Base-by-base conservation (phyloP, 768 basidiomycete species). In the Suillus decipiens region DNA sequence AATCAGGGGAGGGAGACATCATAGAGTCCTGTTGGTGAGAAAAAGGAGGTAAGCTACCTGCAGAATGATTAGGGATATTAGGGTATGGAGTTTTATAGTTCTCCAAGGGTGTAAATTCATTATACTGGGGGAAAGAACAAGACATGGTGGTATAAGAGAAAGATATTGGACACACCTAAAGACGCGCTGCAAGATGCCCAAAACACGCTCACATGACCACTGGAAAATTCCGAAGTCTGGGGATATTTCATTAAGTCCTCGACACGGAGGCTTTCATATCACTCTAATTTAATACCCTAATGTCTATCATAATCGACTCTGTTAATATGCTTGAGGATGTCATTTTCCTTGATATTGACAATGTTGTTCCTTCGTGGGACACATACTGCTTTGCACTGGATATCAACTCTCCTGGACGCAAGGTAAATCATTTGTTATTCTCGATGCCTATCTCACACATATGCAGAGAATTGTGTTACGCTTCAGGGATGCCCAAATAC, bases 81-180 rank as follows among this genome's bases (percentile, higher is more conserved):
- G n/a, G n/a, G 45, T 22, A 48, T 24, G 22, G 22, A 4, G 47
- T 48, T 48, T 24, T 2, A 33, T 61, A 66, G 61, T 61, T 66
- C 57, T 69, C 62, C 62, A 60, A 43, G 9, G 24, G 47, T 48
- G 47, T 48, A 48, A 48, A 48, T 24, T 28, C 10, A 48, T 48
- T 48, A 48, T 48, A 48, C 47, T 48, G 47, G 47, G 47, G 47
- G 2, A 48, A 48, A 48, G 47, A 48, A 28, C 28, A 48, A 48
- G 47, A 48, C 47, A 48, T 48, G 47, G 47, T 48, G 47, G 47
- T 48, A 48, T 48, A 48, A 48, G 47, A 48, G 14, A 48, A 48
- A 48, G 22, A 48, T 14, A 5, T 24, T 24, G 12, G n/a, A 48
- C 6, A 2, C 12, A 0, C 47, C 19, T n/a, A 12, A 48, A 45